Conservation (phyloP, 2,329 filamentous ascomycete species). For the Penicillium brasilianum region DNA sequence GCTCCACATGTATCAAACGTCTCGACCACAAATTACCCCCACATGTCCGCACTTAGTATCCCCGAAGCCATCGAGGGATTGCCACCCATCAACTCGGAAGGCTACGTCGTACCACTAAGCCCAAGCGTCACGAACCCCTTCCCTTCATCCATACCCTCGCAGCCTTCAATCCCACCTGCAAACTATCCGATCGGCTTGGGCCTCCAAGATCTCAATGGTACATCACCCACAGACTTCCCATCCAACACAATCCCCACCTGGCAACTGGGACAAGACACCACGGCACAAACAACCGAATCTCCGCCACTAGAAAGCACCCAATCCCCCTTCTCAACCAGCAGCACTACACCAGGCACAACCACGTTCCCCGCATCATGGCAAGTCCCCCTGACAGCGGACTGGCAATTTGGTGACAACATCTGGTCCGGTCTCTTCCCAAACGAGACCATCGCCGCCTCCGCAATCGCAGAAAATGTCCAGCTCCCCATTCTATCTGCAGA, state of each 20-base stretch:
- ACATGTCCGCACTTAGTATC: constrained; percentile 26
- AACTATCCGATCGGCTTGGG: constrained; percentile 14
- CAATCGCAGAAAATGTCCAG: constrained; percentile 11
- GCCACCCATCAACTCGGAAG: constrained; percentile 39
- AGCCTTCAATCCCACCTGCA: constrained; percentile 10
- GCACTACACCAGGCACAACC: constrained; percentile 19
- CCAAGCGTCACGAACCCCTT: constrained; percentile 19
- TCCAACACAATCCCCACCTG: constrained; percentile 15
- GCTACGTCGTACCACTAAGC: constrained; percentile 40
- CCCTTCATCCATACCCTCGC: constrained; percentile 8
- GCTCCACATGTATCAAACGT: constrained; percentile 9
- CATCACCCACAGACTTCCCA: constrained; percentile 4
- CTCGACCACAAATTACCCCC: constrained; percentile 11
- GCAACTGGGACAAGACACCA: constrained; percentile 19
- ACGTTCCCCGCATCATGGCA: constrained; percentile 73
- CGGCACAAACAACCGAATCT: constrained; percentile 5
- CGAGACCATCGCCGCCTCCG: constrained; percentile 17
- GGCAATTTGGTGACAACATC: constrained; percentile 59
- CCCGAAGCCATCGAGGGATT: constrained; percentile 37
- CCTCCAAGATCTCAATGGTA: constrained; percentile 11
- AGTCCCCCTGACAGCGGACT: constrained; percentile 88
- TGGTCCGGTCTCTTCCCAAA: constrained; percentile 32
- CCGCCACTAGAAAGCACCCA: constrained; percentile 20
- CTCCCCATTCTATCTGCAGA: constrained; percentile 27
- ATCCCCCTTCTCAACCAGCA: constrained; percentile 34